Evolutionary conservation across 164 flowering plant genomes (phyloP).

Genomic region (Vitis cinerea): DNA sequence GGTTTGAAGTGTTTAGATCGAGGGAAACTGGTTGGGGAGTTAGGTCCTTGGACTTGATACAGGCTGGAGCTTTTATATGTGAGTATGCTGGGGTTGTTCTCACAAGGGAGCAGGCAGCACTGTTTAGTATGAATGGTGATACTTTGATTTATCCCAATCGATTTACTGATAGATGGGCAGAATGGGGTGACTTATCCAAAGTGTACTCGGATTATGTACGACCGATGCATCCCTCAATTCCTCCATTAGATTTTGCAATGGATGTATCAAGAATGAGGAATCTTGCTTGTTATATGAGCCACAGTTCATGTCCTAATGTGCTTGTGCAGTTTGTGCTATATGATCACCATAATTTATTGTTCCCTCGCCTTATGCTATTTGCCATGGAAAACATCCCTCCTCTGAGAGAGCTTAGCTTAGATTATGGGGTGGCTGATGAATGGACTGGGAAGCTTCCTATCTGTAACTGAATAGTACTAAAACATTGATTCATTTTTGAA

Average conservation of each 20-base stretch:
- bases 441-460: conserved; percentile 57
- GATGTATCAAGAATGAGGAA: conserved; percentile 87
- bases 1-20: conserved; percentile 74
- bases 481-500: conserved; percentile 6
- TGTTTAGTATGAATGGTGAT: conserved; percentile 83
- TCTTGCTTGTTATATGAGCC: conserved; percentile 88
- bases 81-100: conserved; percentile 75
- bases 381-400: conserved; percentile 96
- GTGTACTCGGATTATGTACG: conserved; percentile 45
- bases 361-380: conserved; percentile 88
- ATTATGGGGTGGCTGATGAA: conserved; percentile 80
- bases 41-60: conserved; percentile 72
- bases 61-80: conserved; percentile 76
- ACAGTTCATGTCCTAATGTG: conserved; percentile 79
- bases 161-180: conserved; percentile 65
- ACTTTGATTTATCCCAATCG: conserved; percentile 68
- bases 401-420: conserved; percentile 81
- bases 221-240: conserved; percentile 53
- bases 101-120: conserved; percentile 56
- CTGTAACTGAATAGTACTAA: conserved; percentile 41
- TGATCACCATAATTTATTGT: conserved; percentile 65
- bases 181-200: conserved; percentile 88
- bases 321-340: conserved; percentile 76
- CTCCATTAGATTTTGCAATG: conserved; percentile 82
- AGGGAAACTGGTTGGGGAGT: conserved; percentile 86